Base-by-base conservation (phyloP, 192 early-diverging fungal species). In the Coemansia sp. region DNA sequence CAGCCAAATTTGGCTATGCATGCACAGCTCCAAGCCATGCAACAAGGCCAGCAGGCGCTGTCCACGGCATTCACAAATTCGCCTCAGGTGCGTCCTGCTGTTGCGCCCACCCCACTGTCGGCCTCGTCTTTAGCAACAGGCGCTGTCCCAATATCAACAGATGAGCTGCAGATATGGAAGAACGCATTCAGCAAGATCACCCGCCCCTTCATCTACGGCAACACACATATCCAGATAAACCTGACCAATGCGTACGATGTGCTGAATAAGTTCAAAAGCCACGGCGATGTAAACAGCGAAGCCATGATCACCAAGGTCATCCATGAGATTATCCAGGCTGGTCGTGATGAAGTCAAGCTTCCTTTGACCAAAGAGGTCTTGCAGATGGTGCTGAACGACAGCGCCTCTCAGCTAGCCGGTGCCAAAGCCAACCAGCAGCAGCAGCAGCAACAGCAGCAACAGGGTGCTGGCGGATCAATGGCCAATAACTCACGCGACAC, bases 101-200 rank as follows among this genome's bases (percentile, higher is more conserved):
- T 37, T 8, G 51, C 47, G n/a, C n/a, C 47, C 35, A 20, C 18
- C n/a, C 39, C 23, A 9, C 20, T 42, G n/a, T n/a, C 52, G 24
- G 23, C 27, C 35, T 27, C 36, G 2, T n/a, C 55, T 4, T 24
- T 9, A 25, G 40, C 27, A 29, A 6, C 25, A 28, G 44, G 42
- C 0, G 17, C 49, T 26, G 24, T 24, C 10, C 41, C 49, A 13
- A 3, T 36, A 13, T 24, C 62, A 1, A 17, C 47, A 1, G 69
- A 65, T 26, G 57, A 53, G 13, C 17, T 47, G 35, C 61, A 60
- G 15, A 23, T 17, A 24, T 72, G 69, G 69, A 22, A 20, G 18
- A 23, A 13, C 5, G 33, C 27, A 11, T 36, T 64, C 37, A 20
- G 38, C n/a, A 72, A 26, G 7, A 22, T 49, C 14, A 57, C 47